phyloP scores from a whole-genome alignment of 331 rosid species.

The Cydonia oblonga region DNA sequence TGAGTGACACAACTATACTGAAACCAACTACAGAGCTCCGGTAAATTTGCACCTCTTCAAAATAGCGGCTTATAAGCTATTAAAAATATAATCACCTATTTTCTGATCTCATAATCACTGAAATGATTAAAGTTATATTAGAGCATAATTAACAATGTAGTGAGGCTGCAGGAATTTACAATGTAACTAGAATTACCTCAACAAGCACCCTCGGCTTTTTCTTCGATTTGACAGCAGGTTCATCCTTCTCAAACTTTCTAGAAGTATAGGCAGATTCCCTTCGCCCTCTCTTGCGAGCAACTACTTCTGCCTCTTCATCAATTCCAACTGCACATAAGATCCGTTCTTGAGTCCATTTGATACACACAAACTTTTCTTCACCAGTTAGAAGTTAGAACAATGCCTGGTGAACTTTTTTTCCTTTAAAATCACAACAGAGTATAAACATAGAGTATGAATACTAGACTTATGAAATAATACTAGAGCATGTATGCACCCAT shows the following conservation, averaged over 20 bases:
- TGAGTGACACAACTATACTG: not conserved
- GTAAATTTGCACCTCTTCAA: not conserved
- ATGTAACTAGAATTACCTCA: constrained; percentile 49
- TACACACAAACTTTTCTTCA: not conserved
- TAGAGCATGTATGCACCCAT: not conserved
- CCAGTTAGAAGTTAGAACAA: not conserved
- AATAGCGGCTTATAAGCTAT: not conserved
- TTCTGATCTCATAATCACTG: not conserved
- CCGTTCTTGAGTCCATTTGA: constrained; percentile 11
- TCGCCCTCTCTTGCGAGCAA: constrained; percentile 26
- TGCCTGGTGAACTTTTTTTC: not conserved
- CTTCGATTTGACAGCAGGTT: constrained; percentile 37
- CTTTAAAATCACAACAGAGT: not conserved
- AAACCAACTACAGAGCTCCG: not conserved
- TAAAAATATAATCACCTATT: not conserved
- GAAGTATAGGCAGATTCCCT: constrained; percentile 29
- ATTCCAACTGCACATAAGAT: constrained; percentile 39
- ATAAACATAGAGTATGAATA: not conserved
- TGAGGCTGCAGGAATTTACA: not conserved
- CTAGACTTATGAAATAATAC: not conserved
- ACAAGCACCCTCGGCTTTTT: constrained; percentile 52
- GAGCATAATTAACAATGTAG: not conserved
- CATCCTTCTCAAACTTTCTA: constrained; percentile 41
- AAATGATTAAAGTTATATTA: not conserved
- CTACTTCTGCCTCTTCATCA: constrained; percentile 39